Conservation (phyloP, 2,329 filamentous ascomycete genomes). For the Talaromyces sp. region DNA sequence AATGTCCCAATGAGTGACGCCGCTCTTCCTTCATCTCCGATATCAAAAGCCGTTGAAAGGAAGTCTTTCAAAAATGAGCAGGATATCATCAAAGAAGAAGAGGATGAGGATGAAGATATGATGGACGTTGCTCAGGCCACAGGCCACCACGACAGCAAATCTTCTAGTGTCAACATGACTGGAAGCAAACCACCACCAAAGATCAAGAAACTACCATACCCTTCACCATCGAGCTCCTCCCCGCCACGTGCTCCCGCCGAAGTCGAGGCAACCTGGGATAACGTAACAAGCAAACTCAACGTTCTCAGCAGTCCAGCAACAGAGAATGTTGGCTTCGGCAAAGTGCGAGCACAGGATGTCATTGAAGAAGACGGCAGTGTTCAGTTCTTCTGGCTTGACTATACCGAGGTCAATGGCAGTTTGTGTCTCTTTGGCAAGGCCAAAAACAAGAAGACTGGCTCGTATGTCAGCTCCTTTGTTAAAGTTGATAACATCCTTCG, state of each 20-base stretch:
- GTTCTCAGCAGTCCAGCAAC: constrained; percentile 71
- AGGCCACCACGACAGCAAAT: constrained; percentile 61
- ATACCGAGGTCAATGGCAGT: constrained; percentile 85
- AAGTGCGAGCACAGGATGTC: constrained; percentile 79
- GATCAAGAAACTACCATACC: constrained; percentile 65
- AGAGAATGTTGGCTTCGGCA: constrained; percentile 66
- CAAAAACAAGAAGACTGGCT: constrained; percentile 76
- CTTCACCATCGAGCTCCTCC: constrained; percentile 74
- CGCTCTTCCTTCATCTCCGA: constrained; percentile 75
- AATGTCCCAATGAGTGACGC: constrained; percentile 83
- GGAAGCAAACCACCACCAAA: constrained; percentile 77
- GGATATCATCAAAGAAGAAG: constrained; percentile 63
- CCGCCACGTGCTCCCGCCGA: constrained; percentile 62
- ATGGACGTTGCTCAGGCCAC: constrained; percentile 82
- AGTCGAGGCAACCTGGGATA: constrained; percentile 84
- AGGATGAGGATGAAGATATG: constrained; percentile 71
- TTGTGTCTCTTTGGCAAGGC: constrained; percentile 96
- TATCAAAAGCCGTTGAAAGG: constrained; percentile 72
- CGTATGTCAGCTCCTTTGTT: constrained; percentile 87
- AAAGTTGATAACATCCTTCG: constrained; percentile 93
- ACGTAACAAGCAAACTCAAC: constrained; percentile 81
- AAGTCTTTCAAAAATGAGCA: constrained; percentile 65
- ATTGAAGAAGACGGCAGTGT: constrained; percentile 90
- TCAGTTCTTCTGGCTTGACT: constrained; percentile 96
- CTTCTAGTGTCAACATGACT: constrained; percentile 77